Conservation (phyloP, 2,329 filamentous ascomycete species). For the Gliomastix tumulicola region DNA sequence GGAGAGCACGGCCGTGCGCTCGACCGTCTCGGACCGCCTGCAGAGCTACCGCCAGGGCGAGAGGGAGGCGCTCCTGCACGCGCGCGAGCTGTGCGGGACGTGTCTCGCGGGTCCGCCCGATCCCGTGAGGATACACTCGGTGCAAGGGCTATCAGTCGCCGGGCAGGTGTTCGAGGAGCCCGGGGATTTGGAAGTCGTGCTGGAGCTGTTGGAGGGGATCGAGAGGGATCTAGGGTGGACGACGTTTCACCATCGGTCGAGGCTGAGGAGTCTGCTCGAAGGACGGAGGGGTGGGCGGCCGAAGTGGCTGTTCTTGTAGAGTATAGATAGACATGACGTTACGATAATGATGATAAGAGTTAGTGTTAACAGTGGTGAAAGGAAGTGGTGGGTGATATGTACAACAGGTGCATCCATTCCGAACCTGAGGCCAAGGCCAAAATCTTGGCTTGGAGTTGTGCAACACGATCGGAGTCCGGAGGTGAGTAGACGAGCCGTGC, state of each 20-base stretch:
- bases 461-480: too few species aligned
- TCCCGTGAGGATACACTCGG: not conserved
- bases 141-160: not conserved
- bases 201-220: conserved; percentile 49
- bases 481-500: too few species aligned
- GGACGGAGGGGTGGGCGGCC: too few species aligned
- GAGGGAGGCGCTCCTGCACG: not conserved
- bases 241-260: too few species aligned
- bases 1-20: conserved; percentile 28
- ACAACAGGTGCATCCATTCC: too few species aligned
- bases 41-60: not conserved
- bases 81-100: not conserved
- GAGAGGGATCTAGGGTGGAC: conserved; percentile 59
- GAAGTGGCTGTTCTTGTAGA: too few species aligned
- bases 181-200: conserved; percentile 32
- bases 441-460: too few species aligned
- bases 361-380: too few species aligned
- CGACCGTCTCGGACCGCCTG: not conserved
- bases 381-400: too few species aligned
- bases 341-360: too few species aligned
- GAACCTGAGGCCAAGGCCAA: too few species aligned
- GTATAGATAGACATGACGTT: not conserved
- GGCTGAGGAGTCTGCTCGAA: too few species aligned
- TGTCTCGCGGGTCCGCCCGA: not conserved
- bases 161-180: not conserved